These are phyloP conservation scores for Vigna mungo DNA, from an alignment of 306 rosid species.

Conservation along the genomic window DNA sequence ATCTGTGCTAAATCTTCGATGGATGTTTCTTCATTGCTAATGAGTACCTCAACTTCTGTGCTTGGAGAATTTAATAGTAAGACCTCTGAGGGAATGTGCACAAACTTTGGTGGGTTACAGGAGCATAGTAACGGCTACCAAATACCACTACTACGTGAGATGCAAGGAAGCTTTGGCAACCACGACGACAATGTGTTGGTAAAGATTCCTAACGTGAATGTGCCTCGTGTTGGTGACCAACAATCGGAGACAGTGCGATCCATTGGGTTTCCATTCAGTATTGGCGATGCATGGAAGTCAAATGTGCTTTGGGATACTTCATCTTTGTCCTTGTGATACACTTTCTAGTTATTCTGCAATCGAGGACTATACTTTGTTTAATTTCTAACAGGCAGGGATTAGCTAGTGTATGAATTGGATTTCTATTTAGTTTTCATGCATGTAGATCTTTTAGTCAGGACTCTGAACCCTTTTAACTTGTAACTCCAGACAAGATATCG, in stretches of 20 bases:
- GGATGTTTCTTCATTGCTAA: slow-evolving; percentile 68
- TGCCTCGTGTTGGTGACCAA: slow-evolving; percentile 54
- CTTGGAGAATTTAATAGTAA: slow-evolving; percentile 50
- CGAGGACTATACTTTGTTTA: slow-evolving; percentile 59
- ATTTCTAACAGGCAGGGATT: slow-evolving; percentile 17
- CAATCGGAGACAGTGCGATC: slow-evolving; percentile 48
- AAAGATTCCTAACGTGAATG: slow-evolving; percentile 47
- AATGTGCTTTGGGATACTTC: slow-evolving; percentile 77
- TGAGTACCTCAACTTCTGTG: slow-evolving; percentile 75
- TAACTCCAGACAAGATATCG: not conserved
- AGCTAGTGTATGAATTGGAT: slow-evolving; percentile 31
- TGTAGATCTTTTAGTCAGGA: slow-evolving; percentile 1
- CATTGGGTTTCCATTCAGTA: slow-evolving; percentile 59
- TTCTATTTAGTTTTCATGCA: slow-evolving; percentile 44
- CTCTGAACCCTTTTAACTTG: not conserved
- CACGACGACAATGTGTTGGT: slow-evolving; percentile 41
- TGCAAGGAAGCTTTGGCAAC: slow-evolving; percentile 42
- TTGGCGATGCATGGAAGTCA: slow-evolving; percentile 76
- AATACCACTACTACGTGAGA: slow-evolving; percentile 44
- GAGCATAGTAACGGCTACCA: slow-evolving; percentile 53
- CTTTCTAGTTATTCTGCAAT: slow-evolving; percentile 63
- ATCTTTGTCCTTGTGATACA: slow-evolving; percentile 68
- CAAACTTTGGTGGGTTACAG: slow-evolving; percentile 51
- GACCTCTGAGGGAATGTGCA: slow-evolving; percentile 32
- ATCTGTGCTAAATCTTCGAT: slow-evolving; percentile 38